Evolutionary conservation across 2,329 filamentous ascomycete species (phyloP), one percentile per base, ranked within the genome.

Genomic region (Mycosphaerelloides madeirae): DNA sequence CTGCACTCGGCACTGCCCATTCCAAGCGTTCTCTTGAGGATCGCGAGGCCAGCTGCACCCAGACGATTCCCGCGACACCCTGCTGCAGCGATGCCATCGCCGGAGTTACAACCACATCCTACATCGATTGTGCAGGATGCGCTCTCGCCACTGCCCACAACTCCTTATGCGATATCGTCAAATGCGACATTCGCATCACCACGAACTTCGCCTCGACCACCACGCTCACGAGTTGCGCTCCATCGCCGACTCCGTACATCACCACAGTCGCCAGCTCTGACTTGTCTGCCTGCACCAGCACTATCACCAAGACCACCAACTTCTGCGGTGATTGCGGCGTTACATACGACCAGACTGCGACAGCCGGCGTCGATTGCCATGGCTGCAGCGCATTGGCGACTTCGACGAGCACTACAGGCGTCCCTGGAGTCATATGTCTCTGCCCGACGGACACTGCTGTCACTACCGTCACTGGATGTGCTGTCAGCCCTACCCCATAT

Each of bases 81-180:
- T 50, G 48, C 40, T 46, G 48, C 20, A 16, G 25, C 6, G 18
- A 31, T 12, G 19, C 38, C 12, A 19, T 33, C 22, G 22, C 31
- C 16, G 16, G 34, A 18, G 44, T 38, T 5, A 25, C 22, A 29
- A 44, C 41, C 3, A 32, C 44, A 3, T 44, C 41, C 29, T 25
- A 34, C 28, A 25, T 44, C 41, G 22, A 25, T 3, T 38, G 44
- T 41, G n/a, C n/a, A n/a, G n/a, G n/a, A n/a, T 50, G 48, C 29
- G 13, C 29, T 2, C 22, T 44, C 1, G n/a, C 16, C 16, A 38
- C 44, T 5, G 33, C 32, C 20, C 14, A 29, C 28, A 16, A 16
- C 9, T 15, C 31, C 5, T 13, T 28, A n/a, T 42, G 40, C 31
- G 31, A 42, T 15, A 33, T 42, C 18, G 35, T 38, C 35, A 19